Evolutionary conservation across 2,329 filamentous ascomycete species (phyloP), one percentile per base, ranked within the genome.

Genomic region (Hypoxylon sp.): DNA sequence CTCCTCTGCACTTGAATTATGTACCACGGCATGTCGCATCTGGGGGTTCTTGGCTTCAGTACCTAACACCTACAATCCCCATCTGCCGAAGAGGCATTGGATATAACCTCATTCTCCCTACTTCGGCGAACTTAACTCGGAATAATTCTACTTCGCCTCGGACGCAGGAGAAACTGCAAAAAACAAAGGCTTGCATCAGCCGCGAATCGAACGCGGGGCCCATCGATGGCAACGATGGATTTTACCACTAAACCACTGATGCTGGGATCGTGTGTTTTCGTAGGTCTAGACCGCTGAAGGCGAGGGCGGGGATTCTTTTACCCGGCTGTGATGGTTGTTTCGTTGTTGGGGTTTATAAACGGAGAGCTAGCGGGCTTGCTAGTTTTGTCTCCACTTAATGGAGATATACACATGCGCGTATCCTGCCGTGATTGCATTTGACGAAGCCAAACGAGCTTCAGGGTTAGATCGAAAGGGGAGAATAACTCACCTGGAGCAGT

Each of bases 151-250:
- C 36, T 20, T 20, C 16, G 36, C 7, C 20, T 40, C 36, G 1
- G 4, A n/a, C 1, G 14, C 1, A 18, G 2, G n/a, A 30, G 20
- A 28, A 18, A 40, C 11, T 40, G n/a, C 32, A 44, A 52, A 44
- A 40, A 26, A 18, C 49, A 55, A 61, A 51, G 7, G 56, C 56
- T 67, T 79, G 77, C 77, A 78, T 75, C 72, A 78, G 76, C 78
- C 78, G 78, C 71, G 79, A 80, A 80, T 80, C 78, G 79, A 80
- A 80, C 79, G 72, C 78, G 79, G 79, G 79, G 80, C 81, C 79
- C 80, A 81, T 82, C 81, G 80, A 82, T 82, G 81, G 81, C 80
- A 83, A 82, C 80, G 81, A 82, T 81, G 80, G 79, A 82, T 83
- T 82, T 81, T 83, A 83, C 80, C 81, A 82, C 80, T 83, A 82